Evolutionary conservation across 371 early-diverging fungal species (phyloP).

Genomic region (Mortierella sp.): DNA sequence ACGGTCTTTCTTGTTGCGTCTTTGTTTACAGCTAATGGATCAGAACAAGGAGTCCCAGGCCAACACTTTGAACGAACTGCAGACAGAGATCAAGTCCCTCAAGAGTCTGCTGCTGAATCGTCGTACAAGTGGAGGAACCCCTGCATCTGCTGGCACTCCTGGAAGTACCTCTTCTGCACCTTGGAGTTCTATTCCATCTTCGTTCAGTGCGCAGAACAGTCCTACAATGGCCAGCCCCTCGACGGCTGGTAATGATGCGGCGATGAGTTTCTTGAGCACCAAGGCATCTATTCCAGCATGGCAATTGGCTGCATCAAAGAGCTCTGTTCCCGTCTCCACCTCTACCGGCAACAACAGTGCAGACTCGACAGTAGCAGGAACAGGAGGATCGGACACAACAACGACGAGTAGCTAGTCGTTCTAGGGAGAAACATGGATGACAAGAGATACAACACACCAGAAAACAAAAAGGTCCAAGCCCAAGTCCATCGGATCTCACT

Average conservation of each 20-base stretch:
- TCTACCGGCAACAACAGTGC: constrained; percentile 6
- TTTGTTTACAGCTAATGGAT: constrained; percentile 72
- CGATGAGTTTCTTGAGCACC: constrained; percentile 41
- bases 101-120: constrained; percentile 86
- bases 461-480: too few relatives aligned
- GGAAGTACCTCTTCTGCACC: constrained; percentile 12
- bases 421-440: too few relatives aligned
- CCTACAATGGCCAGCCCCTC: too few relatives aligned
- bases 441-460: too few relatives aligned
- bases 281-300: constrained; percentile 77
- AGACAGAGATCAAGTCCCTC: constrained; percentile 91
- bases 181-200: constrained; percentile 6
- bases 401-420: too few relatives aligned
- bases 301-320: constrained; percentile 72
- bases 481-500: too few relatives aligned
- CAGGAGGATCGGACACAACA: too few relatives aligned
- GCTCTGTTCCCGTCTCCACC: neutral
- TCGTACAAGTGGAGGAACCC: constrained; percentile 56
- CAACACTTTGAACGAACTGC: constrained; percentile 80
- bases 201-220: constrained; percentile 1
- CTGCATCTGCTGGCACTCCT: too few relatives aligned
- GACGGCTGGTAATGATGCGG: constrained; percentile 8
- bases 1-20: too few relatives aligned
- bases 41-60: constrained; percentile 77
- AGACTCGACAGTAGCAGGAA: constrained; percentile 7